Base-by-base conservation (phyloP, 345 rosid genomes). In the Clausena lansium region DNA sequence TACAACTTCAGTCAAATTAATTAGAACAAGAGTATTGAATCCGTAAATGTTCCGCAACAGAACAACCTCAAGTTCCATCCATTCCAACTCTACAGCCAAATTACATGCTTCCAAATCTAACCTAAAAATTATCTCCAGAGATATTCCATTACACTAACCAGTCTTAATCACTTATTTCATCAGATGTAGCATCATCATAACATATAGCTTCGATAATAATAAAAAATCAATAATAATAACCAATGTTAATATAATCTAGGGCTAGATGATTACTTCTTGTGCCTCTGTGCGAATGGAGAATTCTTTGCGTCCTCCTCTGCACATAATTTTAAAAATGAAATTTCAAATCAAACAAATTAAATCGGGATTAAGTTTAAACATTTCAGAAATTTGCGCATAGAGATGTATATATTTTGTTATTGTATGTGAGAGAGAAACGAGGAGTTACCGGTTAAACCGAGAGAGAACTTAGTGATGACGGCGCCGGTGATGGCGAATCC, bases 401-500 rank as follows among this genome's bases (percentile, higher is more conserved):
- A 38, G 30, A 24, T 5, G 22, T 39, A 38, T 6, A 19, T 7
- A 1, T n/a, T 52, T 52, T 52, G 1, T 19, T 5, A 15, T 17
- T 52, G 2, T 17, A 24, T 6, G 19, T 24, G 14, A 58, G 35
- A 15, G 9, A 58, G 55, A 15, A 9, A 74, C n/a, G 39, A 47
- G 4, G 65, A 55, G 20, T 27, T 85, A 94, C 98, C 98, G 0
- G 95, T 86, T 77, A 94, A 86, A 66, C 95, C 79, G 70, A 88
- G 88, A 33, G 93, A 80, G 32, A 90, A 57, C 82, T 93, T 91
- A 84, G 97, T 89, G 88, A 95, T 86, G 67, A 90, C 9, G 39
- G 85, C 24, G 3, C 98, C 95, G 74, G 94, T 90, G n/a, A 89
- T 57, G 45, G 95, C 92, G 76, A 95, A 95, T 9, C 98, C 93